Conservation (phyloP, 2,329 filamentous ascomycete genomes). For the Fusarium sarcochroum region DNA sequence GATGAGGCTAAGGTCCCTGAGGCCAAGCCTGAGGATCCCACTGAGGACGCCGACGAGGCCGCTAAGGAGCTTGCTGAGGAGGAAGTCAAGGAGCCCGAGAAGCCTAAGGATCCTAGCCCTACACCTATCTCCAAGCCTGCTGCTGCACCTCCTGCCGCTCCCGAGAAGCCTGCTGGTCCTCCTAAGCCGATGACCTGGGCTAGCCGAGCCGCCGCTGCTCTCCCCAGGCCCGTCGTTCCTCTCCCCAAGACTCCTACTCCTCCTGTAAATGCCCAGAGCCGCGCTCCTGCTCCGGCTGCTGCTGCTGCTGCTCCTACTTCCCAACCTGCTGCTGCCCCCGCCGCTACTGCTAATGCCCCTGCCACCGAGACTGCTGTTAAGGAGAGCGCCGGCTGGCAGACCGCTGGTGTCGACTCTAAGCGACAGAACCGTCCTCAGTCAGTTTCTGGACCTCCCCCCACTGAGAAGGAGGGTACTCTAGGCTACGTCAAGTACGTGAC, state of each 20-base stretch:
- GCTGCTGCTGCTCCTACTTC: constrained; percentile 52
- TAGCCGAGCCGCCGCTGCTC: constrained; percentile 73
- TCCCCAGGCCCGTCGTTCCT: constrained; percentile 67
- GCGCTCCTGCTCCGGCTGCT: constrained; percentile 64
- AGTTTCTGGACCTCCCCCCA: constrained; percentile 66
- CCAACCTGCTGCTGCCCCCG: constrained; percentile 56
- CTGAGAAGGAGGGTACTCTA: constrained; percentile 81
- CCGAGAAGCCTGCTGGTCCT: constrained; percentile 60
- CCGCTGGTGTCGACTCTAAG: constrained; percentile 86
- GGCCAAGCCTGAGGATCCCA: constrained; percentile 53
- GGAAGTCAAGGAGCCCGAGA: constrained; percentile 70
- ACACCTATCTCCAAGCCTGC: constrained; percentile 62
- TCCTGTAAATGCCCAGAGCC: constrained; percentile 63
- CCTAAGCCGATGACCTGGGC: constrained; percentile 82
- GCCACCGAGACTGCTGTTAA: constrained; percentile 61
- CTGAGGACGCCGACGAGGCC: constrained; percentile 64
- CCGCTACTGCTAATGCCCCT: constrained; percentile 55
- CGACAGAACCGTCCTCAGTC: constrained; percentile 83
- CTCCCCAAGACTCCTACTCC: constrained; percentile 70
- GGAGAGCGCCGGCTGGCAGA: constrained; percentile 81
- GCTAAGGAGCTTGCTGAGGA: constrained; percentile 69
- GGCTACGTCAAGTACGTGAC: constrained; percentile 97
- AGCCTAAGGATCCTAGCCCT: constrained; percentile 74
- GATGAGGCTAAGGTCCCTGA: constrained; percentile 58
- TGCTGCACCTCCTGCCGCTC: constrained; percentile 52